Evolutionary conservation across 2,329 filamentous ascomycete species (phyloP).

Genomic region (Diaporthe australafricana): DNA sequence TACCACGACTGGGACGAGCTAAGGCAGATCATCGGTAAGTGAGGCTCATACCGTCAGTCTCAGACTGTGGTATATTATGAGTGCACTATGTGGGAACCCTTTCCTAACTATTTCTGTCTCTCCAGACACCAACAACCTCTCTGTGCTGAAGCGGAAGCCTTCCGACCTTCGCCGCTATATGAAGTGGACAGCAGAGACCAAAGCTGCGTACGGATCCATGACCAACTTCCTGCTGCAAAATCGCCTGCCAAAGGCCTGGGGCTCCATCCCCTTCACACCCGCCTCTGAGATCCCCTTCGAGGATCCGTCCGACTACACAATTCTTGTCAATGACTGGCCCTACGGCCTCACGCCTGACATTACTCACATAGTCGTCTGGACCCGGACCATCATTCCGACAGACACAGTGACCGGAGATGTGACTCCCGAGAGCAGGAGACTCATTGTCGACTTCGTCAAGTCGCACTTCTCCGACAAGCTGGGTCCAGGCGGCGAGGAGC

Average conservation of each 20-base stretch:
- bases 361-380: slow-evolving; percentile 92
- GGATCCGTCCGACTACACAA: slow-evolving; percentile 70
- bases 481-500: slow-evolving; percentile 58
- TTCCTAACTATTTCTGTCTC: slow-evolving; percentile 15
- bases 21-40: slow-evolving; percentile 72
- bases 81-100: background rate
- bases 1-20: slow-evolving; percentile 81
- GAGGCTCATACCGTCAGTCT: background rate
- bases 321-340: slow-evolving; percentile 93
- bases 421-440: slow-evolving; percentile 72
- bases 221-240: slow-evolving; percentile 81
- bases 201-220: slow-evolving; percentile 81
- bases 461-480: slow-evolving; percentile 74
- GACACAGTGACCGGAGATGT: slow-evolving; percentile 78
- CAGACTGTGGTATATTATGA: background rate
- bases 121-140: slow-evolving; percentile 72
- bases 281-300: slow-evolving; percentile 63
- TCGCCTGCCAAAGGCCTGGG: slow-evolving; percentile 77
- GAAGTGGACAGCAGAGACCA: slow-evolving; percentile 77
- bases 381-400: slow-evolving; percentile 82
- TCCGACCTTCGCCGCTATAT: slow-evolving; percentile 85
- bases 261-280: slow-evolving; percentile 65
- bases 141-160: slow-evolving; percentile 81
- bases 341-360: slow-evolving; percentile 78
- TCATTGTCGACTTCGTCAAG: slow-evolving; percentile 77